These are phyloP conservation scores for Pichia terricola DNA, from an alignment of 1,139 yeast species.

Conservation along the genomic window DNA sequence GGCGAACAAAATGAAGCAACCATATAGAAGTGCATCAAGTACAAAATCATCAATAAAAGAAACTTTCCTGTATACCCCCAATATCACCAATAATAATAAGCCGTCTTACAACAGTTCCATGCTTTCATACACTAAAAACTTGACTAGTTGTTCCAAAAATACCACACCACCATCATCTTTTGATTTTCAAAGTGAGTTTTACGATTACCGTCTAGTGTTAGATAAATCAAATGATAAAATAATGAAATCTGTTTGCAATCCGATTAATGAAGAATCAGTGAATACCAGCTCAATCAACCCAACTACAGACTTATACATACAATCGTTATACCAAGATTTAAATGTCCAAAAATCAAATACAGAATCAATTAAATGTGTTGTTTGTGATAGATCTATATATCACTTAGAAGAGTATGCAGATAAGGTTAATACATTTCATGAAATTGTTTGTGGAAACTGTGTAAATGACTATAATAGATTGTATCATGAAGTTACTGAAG, in stretches of 20 bases:
- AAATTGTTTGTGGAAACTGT: constrained; percentile 59
- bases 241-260: constrained; percentile 1
- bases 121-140: neutral
- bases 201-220: constrained; percentile 9
- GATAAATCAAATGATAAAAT: neutral
- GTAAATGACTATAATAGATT: constrained; percentile 11
- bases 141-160: neutral
- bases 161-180: constrained; percentile 10
- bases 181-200: constrained; percentile 6
- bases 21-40: no score
- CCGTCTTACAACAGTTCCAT: neutral
- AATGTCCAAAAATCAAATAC: neutral
- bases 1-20: neutral
- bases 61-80: neutral
- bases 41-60: neutral
- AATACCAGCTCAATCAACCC: neutral
- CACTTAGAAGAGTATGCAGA: constrained; percentile 44
- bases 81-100: neutral
- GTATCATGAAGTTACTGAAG: neutral
- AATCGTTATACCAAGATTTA: constrained; percentile 5
- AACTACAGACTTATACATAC: constrained; percentile 8
- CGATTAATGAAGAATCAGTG: constrained; percentile 7
- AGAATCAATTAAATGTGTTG: constrained; percentile 1
- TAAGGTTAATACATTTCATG: constrained; percentile 28
- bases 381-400: constrained; percentile 52